Base-by-base conservation (phyloP, 257 asterid genomes). In the Jasminum sambac region DNA sequence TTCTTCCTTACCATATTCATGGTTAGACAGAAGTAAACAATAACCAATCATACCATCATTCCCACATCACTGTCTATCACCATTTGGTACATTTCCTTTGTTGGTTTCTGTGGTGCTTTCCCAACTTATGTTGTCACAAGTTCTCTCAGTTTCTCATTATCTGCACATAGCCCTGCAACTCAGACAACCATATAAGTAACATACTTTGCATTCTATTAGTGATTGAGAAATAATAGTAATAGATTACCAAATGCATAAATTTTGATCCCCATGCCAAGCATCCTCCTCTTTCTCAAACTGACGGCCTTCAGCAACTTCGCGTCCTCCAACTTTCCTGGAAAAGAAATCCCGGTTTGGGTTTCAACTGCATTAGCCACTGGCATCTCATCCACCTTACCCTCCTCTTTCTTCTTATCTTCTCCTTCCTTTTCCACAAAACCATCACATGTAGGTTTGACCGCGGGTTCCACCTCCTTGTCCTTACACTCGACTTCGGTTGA, bases 281-380 rank as follows among this genome's bases (percentile, higher is more conserved):
- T 80, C 83, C 91, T 88, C 77, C 84, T 90, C 88, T 88, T 88
- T 80, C 96, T 84, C 79, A 86, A 74, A 52, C 97, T 94, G 44
- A 82, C 82, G 44, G 90, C 81, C 50, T 73, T 71, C 69, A 87
- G 83, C 69, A 77, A 79, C 79, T 83, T 90, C 62, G 87, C 89
- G 24, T 82, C 86, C 5, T 68, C 81, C 76, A 88, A 64, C 79
- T 13, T 75, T 37, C 80, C 88, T 17, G 92, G 88, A 65, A 90
- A 90, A 68, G 91, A 82, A 40, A 85, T 75, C 34, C 93, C 96
- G 12, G 90, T 84, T 63, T 81, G 86, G 39, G 85, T 76, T 70
- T 88, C 96, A 43, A 78, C 74, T 68, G 84, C 87, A 58, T 80
- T 85, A 0, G 89, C 86, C 48, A 81, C 84, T 16, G 82, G 85